phyloP scores from a whole-genome alignment of 306 rosid species.

The Quillaja saponaria region DNA sequence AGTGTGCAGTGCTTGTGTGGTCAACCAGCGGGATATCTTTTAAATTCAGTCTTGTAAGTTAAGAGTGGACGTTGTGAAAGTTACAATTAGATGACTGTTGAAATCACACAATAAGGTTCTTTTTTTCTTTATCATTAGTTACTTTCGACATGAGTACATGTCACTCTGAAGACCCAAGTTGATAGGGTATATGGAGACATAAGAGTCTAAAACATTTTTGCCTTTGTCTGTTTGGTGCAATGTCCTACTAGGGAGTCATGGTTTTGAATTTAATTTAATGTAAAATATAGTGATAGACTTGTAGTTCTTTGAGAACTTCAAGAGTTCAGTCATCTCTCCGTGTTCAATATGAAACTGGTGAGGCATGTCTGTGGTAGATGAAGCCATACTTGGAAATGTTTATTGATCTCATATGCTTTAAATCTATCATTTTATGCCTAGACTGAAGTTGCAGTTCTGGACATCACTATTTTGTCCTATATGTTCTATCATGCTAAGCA shows the following conservation, averaged over 20 bases:
- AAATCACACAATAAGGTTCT: conserved; percentile 1
- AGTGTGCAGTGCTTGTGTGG: not conserved
- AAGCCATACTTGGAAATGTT: conserved; percentile 12
- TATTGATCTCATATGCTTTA: conserved; percentile 6
- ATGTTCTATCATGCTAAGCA: no score
- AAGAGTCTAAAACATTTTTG: not conserved
- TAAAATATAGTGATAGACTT: conserved; percentile 8
- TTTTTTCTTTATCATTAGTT: conserved; percentile 3
- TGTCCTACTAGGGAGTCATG: not conserved
- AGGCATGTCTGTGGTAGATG: conserved; percentile 10
- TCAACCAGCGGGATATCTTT: not conserved
- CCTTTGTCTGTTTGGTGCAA: conserved; percentile 1
- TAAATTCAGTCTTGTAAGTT: conserved; percentile 3
- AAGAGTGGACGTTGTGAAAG: conserved; percentile 5
- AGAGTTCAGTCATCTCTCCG: no score
- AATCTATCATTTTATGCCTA: conserved; percentile 13
- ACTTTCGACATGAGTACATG: conserved; percentile 6
- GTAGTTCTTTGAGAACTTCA: conserved; percentile 13
- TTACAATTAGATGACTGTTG: not conserved
- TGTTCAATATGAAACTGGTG: not conserved
- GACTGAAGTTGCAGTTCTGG: not conserved
- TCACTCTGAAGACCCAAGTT: not conserved
- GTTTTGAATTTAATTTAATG: not conserved
- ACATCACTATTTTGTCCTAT: conserved; percentile 1
- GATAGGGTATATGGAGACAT: conserved; percentile 6